Conservation (phyloP, 306 rosid genomes). For the Ammopiptanthus mongolicus region DNA sequence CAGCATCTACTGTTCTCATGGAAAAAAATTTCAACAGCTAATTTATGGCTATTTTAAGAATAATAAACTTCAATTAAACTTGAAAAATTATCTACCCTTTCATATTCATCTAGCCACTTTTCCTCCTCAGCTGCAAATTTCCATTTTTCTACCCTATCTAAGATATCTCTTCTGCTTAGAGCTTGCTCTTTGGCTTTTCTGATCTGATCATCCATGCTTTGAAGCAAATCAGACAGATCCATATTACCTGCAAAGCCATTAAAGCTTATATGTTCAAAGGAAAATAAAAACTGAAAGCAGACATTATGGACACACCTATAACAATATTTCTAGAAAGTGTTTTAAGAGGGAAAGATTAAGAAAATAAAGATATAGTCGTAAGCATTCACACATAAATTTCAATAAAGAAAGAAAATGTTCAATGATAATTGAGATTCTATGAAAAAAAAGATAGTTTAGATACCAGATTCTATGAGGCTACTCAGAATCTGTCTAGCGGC, state of each 20-base stretch:
- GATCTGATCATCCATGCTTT: conserved; percentile 83
- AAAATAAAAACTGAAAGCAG: neutral
- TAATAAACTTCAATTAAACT: neutral
- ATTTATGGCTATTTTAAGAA: neutral
- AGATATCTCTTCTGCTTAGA: conserved; percentile 78
- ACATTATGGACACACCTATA: neutral
- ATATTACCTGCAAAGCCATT: conserved; percentile 47
- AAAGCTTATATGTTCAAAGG: neutral
- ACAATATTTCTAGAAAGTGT: neutral
- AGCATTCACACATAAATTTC: neutral
- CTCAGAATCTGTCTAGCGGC: conserved; percentile 59
- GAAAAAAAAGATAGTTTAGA: neutral
- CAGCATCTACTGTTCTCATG: neutral
- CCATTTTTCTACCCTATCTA: conserved; percentile 90
- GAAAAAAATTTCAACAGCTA: neutral
- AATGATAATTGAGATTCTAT: neutral
- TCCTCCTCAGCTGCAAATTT: conserved; percentile 83
- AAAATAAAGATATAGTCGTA: neutral
- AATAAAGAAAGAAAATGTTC: neutral
- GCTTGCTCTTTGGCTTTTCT: conserved; percentile 79
- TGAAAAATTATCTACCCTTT: conserved; percentile 53
- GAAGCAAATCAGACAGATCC: conserved; percentile 65
- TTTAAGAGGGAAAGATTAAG: neutral
- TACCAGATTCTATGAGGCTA: conserved; percentile 77
- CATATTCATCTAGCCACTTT: conserved; percentile 92